These are phyloP conservation scores for Fusarium staphyleae DNA, from an alignment of 2,329 filamentous ascomycete genomes.

Conservation along the genomic window DNA sequence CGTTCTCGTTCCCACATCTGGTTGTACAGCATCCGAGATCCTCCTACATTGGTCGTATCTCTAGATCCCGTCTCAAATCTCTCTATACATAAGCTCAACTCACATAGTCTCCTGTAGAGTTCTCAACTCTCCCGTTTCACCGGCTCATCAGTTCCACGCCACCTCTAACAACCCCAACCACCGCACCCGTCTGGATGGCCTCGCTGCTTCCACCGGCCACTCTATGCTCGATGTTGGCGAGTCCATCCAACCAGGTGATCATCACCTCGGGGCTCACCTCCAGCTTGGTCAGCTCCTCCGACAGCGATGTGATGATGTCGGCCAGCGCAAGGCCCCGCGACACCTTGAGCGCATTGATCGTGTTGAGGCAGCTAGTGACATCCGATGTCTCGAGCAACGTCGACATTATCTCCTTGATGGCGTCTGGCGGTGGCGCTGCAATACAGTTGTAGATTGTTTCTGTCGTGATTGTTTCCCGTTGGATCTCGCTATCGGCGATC, in stretches of 20 bases:
- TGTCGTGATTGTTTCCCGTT: slow-evolving; percentile 81
- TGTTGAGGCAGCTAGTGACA: slow-evolving; percentile 86
- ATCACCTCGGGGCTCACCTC: slow-evolving; percentile 88
- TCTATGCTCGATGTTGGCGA: slow-evolving; percentile 92
- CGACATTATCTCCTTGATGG: slow-evolving; percentile 83
- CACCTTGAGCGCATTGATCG: slow-evolving; percentile 86
- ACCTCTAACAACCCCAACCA: slow-evolving; percentile 86
- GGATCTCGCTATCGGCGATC: slow-evolving; percentile 67
- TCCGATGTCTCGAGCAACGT: slow-evolving; percentile 86
- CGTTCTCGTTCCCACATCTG: too few species aligned
- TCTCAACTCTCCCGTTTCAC: slow-evolving; percentile 20
- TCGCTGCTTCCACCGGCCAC: slow-evolving; percentile 89
- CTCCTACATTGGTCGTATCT: too few species aligned
- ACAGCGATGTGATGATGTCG: slow-evolving; percentile 87
- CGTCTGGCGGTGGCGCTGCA: slow-evolving; percentile 88
- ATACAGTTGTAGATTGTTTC: slow-evolving; percentile 98
- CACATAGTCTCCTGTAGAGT: too few species aligned
- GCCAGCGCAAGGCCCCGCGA: slow-evolving; percentile 87
- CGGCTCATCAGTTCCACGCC: slow-evolving; percentile 76
- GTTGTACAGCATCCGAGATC: too few species aligned
- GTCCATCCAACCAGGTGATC: slow-evolving; percentile 87
- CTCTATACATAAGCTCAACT: too few species aligned
- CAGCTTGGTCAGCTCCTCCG: slow-evolving; percentile 81
- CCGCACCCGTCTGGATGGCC: slow-evolving; percentile 86
- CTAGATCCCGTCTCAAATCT: too few species aligned